Evolutionary conservation across 2,329 filamentous ascomycete species (phyloP), one percentile per base, ranked within the genome.

Genomic region (Hypoxylon sp.): DNA sequence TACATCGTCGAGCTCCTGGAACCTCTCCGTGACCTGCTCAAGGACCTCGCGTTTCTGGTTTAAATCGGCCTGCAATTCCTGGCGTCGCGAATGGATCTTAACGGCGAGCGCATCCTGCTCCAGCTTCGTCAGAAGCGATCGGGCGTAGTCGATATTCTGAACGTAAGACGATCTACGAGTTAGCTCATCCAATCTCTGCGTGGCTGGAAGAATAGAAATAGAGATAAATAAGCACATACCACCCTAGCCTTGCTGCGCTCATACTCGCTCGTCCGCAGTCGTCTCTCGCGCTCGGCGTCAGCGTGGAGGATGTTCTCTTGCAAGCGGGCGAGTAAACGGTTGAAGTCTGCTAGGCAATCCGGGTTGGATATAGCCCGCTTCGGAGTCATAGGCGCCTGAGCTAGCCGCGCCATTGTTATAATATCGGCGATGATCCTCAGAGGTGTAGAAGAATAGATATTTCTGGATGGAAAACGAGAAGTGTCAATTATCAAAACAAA

Each of bases 91-190:
- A 63, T 86, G 85, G 33, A 86, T 81, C 76, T 90, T 90, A 69
- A 90, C 81, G n/a, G 80, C 82, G 13, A 87, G 80, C 5, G 88
- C 85, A 73, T 92, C 88, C 74, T 93, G 91, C 77, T 94, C 92
- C 46, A 94, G 85, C 66, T 86, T 89, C 19, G 91, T 86, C 62
- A 94, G 87, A 31, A 92, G 85, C 0, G 85, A 86, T 44, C 90
- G 88, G 19, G 92, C 92, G 77, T 92, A 88, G 72, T 92, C 87
- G 67, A 95, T 83, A 74, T 94, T 94, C 88, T 92, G 14, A 8
- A 22, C 3, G 22, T 5, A 9, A 24, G 47, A 11, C n/a, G 44
- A 10, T 53, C 17, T 54, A 44, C 29, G 3, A 29, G 61, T 64
- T 64, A 66, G 53, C 58, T 44, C 44, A 19, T 47, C 24, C 26